These are phyloP conservation scores for Dothiorella sarmentorum DNA, from an alignment of 2,329 filamentous ascomycete genomes.

Conservation along the genomic window DNA sequence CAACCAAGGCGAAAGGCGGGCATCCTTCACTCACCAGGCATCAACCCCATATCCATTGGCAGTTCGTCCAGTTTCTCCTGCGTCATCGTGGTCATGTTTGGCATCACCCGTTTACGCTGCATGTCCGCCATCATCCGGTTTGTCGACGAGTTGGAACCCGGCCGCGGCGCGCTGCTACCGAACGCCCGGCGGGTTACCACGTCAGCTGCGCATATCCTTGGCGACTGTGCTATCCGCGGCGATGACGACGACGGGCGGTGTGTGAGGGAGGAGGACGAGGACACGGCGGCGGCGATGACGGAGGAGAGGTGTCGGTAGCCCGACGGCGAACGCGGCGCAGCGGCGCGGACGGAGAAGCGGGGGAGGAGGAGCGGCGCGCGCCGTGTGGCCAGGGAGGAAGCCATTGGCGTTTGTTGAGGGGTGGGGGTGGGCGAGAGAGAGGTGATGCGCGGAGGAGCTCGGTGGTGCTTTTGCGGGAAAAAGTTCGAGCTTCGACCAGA, in stretches of 20 bases:
- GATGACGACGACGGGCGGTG: not conserved
- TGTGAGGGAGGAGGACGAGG: too few relatives aligned
- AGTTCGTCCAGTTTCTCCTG: not conserved
- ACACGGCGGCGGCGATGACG: not conserved
- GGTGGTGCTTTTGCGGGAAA: not conserved
- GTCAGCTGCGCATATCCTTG: not conserved
- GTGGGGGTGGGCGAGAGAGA: not conserved
- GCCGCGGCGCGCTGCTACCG: not conserved
- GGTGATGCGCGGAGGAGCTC: not conserved
- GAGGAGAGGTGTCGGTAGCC: not conserved
- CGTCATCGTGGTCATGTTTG: not conserved
- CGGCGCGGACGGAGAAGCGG: not conserved
- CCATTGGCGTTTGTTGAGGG: not conserved
- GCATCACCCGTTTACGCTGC: conserved; percentile 4
- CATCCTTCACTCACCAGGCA: conserved; percentile 22
- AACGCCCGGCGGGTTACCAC: not conserved
- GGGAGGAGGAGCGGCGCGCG: not conserved
- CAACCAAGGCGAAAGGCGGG: not conserved
- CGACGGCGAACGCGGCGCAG: not conserved
- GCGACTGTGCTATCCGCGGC: not conserved
- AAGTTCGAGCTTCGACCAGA: conserved; percentile 3
- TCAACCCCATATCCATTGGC: conserved; percentile 23
- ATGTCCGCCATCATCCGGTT: not conserved
- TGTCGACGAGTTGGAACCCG: not conserved
- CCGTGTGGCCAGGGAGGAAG: not conserved